phyloP scores from a whole-genome alignment of 176 grass and related monocot species.

The Zea mays region DNA sequence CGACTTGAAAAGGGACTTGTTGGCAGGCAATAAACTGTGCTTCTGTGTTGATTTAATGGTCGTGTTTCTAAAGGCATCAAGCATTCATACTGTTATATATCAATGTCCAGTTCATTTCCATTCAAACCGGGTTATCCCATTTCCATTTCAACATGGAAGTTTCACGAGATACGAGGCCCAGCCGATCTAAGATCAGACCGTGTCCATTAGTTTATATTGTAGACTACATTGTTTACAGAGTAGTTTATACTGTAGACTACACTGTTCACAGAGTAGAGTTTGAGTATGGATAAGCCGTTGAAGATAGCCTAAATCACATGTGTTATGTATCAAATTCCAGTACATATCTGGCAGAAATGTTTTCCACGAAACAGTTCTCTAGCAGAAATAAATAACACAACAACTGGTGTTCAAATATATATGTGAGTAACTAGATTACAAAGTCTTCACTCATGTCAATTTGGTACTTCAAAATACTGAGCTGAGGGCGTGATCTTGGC shows the following conservation, averaged over 20 bases:
- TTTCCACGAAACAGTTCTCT: not conserved
- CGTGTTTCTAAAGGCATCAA: not conserved
- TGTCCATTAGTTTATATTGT: too few species aligned
- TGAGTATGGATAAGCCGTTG: too few species aligned
- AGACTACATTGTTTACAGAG: too few species aligned
- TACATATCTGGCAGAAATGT: not conserved
- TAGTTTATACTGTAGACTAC: too few species aligned
- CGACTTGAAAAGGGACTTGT: not conserved
- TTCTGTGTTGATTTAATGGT: slow-evolving; percentile 1
- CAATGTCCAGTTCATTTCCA: not conserved
- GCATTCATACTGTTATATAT: not conserved
- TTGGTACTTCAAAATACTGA: not conserved
- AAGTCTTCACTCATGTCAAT: slow-evolving; percentile 11
- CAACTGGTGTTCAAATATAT: slow-evolving; percentile 18
- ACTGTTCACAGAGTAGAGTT: too few species aligned
- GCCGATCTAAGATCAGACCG: not conserved
- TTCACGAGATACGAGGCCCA: not conserved
- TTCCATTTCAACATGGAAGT: not conserved
- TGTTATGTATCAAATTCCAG: not conserved
- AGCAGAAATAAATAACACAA: slow-evolving; percentile 7
- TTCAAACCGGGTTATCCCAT: not conserved
- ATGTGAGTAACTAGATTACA: not conserved
- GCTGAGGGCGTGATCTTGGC: not conserved
- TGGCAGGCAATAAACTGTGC: not conserved
- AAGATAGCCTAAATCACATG: not conserved